These are phyloP conservation scores for Cryomyces antarcticus DNA, from an alignment of 495 filamentous ascomycete genomes.

Conservation along the genomic window DNA sequence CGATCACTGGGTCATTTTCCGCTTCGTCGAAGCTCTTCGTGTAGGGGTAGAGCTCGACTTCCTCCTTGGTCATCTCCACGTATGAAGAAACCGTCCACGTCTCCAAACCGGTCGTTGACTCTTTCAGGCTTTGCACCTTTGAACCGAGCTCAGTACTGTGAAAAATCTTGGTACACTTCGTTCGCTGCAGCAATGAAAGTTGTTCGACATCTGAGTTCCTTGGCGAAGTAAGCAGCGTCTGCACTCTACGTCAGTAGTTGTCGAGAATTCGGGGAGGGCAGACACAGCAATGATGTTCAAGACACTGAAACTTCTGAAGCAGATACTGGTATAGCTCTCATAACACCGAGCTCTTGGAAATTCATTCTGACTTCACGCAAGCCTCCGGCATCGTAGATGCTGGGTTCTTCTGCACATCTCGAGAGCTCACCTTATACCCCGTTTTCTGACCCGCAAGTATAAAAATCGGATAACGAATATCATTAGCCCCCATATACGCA, in stretches of 20 bases:
- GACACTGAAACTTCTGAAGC: slow-evolving; percentile 1
- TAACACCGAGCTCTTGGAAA: neutral
- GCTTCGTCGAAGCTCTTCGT: slow-evolving; percentile 12
- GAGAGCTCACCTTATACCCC: neutral
- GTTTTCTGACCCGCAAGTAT: neutral
- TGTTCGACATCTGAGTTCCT: neutral
- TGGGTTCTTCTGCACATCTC: too few relatives aligned
- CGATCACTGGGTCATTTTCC: slow-evolving; percentile 11
- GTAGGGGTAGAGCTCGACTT: slow-evolving; percentile 8
- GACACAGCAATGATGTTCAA: neutral
- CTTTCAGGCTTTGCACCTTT: neutral
- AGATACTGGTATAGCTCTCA: neutral
- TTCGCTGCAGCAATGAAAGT: neutral
- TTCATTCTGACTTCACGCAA: neutral
- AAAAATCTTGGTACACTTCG: neutral
- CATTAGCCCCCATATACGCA: slow-evolving; percentile 1
- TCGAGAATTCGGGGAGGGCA: neutral
- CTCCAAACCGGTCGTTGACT: neutral
- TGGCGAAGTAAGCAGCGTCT: neutral
- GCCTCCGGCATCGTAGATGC: too few relatives aligned
- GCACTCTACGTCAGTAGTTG: neutral
- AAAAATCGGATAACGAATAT: neutral
- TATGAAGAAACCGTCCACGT: neutral
- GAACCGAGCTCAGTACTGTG: neutral
- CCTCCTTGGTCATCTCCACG: neutral